phyloP scores from a whole-genome alignment of 352 stramenopile genomes.

The Globisporangium canariense region DNA sequence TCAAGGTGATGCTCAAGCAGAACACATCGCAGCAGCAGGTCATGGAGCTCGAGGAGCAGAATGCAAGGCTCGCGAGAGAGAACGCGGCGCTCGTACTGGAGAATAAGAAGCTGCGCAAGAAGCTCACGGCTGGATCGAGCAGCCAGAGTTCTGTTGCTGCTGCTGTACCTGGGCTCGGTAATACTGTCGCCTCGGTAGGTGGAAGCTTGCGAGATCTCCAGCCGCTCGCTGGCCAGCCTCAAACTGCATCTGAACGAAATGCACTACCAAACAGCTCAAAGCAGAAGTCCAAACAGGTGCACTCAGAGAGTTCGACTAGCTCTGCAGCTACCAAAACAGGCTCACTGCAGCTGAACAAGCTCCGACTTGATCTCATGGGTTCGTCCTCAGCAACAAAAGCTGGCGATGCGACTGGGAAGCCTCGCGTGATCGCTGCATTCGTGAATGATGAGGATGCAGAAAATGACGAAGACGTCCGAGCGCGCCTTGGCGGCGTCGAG shows the following conservation, averaged over 20 bases:
- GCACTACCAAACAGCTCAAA: not conserved
- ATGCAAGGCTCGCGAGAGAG: conserved; percentile 33
- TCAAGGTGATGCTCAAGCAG: conserved; percentile 63
- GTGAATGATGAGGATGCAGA: conserved; percentile 4
- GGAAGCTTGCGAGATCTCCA: not conserved
- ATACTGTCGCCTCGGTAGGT: not conserved
- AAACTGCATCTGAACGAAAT: not conserved
- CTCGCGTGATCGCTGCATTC: conserved; percentile 20
- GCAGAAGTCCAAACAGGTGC: not conserved
- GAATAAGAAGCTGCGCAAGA: conserved; percentile 49
- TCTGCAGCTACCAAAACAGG: not conserved
- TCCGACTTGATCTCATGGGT: conserved; percentile 31
- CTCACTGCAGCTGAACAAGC: conserved; percentile 27
- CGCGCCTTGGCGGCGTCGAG: conserved; percentile 7
- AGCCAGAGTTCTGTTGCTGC: not conserved
- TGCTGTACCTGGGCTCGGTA: not conserved
- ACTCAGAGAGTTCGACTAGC: not conserved
- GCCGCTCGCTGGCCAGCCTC: not conserved
- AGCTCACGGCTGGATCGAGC: conserved; percentile 6
- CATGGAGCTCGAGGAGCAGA: conserved; percentile 40
- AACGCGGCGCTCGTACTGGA: conserved; percentile 43
- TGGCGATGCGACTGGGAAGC: conserved; percentile 7
- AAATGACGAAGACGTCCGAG: conserved; percentile 5
- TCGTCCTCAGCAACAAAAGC: not conserved
- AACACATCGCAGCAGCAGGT: conserved; percentile 29